Percentiles rank a stretch among this genome's conserved stretches.
Conservation (phyloP, 257 asterid genomes). For the Plantago major region DNA sequence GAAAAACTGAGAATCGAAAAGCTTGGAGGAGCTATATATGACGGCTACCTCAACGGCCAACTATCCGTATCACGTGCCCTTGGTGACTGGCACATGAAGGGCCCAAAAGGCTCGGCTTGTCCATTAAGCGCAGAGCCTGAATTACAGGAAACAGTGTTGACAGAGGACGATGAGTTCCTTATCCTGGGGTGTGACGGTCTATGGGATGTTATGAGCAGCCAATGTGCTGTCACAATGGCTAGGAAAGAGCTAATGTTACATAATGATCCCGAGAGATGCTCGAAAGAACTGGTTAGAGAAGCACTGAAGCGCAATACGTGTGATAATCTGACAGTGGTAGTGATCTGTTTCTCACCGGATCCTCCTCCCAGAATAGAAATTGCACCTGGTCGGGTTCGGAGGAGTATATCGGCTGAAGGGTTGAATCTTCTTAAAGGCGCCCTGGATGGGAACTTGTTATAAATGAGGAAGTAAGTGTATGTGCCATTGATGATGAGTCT, state of each 20-base stretch:
- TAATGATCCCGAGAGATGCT: slow-evolving; percentile 84
- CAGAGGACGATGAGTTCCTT: slow-evolving; percentile 86
- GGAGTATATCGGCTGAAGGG: slow-evolving; percentile 88
- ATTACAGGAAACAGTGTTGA: slow-evolving; percentile 54
- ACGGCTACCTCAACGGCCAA: slow-evolving; percentile 87
- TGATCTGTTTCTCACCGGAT: slow-evolving; percentile 78
- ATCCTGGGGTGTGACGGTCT: slow-evolving; percentile 91
- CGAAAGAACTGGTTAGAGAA: slow-evolving; percentile 75
- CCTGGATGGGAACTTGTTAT: slow-evolving; percentile 40
- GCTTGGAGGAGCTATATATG: slow-evolving; percentile 83
- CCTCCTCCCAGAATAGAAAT: slow-evolving; percentile 79
- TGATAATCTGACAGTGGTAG: slow-evolving; percentile 72
- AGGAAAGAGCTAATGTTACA: slow-evolving; percentile 86
- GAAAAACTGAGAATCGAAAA: slow-evolving; percentile 70
- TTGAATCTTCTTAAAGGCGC: slow-evolving; percentile 78
- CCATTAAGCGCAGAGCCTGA: slow-evolving; percentile 91
- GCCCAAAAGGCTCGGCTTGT: slow-evolving; percentile 63
- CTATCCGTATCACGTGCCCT: slow-evolving; percentile 85
- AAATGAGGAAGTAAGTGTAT: slow-evolving; percentile 2
- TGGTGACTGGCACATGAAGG: slow-evolving; percentile 99
- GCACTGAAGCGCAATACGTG: slow-evolving; percentile 81
- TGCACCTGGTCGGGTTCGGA: slow-evolving; percentile 41
- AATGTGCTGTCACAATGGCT: slow-evolving; percentile 77
- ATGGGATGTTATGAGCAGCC: slow-evolving; percentile 98
- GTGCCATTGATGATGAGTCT: neutral